Percentiles rank a stretch among this genome's conserved stretches.
phyloP scores from a whole-genome alignment of 495 filamentous ascomycete genomes.

The Parathielavia hyrcaniae region DNA sequence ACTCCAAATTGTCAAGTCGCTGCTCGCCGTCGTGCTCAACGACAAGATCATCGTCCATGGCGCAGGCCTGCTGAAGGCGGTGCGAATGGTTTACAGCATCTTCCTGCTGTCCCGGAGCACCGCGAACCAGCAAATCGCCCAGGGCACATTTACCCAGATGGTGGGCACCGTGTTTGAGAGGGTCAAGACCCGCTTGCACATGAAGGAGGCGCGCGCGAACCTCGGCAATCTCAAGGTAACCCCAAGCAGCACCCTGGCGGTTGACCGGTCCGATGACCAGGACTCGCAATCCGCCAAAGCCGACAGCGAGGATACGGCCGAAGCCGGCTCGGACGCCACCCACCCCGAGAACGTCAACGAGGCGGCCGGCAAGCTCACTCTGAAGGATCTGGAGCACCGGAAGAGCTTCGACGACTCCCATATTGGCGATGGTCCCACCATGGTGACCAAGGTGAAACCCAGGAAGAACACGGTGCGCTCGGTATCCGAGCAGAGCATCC shows the following conservation, averaged over 20 bases:
- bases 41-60: conserved; percentile 99
- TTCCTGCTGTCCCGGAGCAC: conserved; percentile 89
- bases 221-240: conserved; percentile 45
- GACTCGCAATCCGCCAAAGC: conserved; percentile 34
- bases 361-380: conserved; percentile 67
- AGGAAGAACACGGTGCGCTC: conserved; percentile 51
- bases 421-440: conserved; percentile 87
- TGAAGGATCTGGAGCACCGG: conserved; percentile 90
- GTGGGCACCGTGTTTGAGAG: conserved; percentile 95
- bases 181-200: conserved; percentile 76
- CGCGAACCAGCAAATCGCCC: conserved; percentile 91
- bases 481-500: conserved; percentile 46
- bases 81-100: conserved; percentile 97
- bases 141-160: conserved; percentile 97
- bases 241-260: conserved; percentile 42
- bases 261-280: conserved; percentile 38
- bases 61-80: conserved; percentile 93
- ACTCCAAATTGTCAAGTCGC: conserved; percentile 94
- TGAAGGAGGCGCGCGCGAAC: conserved; percentile 67
- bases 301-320: conserved; percentile 40
- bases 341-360: conserved; percentile 52
- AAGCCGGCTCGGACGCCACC: conserved; percentile 45
- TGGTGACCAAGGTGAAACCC: conserved; percentile 73
- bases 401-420: conserved; percentile 90
- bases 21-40: conserved; percentile 90